Base-by-base conservation (phyloP, 192 early-diverging fungal genomes). In the Obelidium mucronatum region DNA sequence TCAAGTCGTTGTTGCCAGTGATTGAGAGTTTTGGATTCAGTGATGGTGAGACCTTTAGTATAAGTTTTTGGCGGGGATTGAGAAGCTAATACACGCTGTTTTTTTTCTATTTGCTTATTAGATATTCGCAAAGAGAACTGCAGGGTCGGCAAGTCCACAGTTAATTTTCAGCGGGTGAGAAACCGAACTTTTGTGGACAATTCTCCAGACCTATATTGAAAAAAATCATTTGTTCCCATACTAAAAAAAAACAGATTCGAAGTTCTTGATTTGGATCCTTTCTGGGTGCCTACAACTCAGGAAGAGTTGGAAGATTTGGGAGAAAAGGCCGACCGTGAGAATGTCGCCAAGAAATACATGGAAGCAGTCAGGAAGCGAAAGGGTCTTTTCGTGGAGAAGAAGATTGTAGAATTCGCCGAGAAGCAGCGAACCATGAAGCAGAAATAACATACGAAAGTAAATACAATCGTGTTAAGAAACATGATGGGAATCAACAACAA, bases 1-100 rank as follows among this genome's bases (percentile, higher is more conserved):
- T 99, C 79, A 87, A 89, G 71, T 89, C 95, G 0, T 70, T 89
- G 13, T 79, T 99, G 24, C 98, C 98, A 2, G 96, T 99, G 19
- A 89, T 99, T 33, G 98, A 99, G 79, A 94, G 92, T 59, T 98
- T 99, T 88, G 98, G 98, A n/a, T 98, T 99, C 82, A 90, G 95
- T 6, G 98, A 99, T 78, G 92, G n/a, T n/a, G n/a, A n/a, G n/a
- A n/a, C n/a, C n/a, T 89, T 93, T 78, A 71, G 40, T 66, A 65
- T 53, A 59, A 17, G 39, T 19, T 40, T 60, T 26, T 34, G 24
- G 75, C 17, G 44, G 19, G 35, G 24, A 13, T 19, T 31, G 51
- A 54, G 34, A 77, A n/a, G 22, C 34, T 8, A 26, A 8, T 39
- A 37, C 36, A 83, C 33, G n/a, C n/a, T n/a, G n/a, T 30, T 61